Conservation (phyloP, 192 early-diverging fungal species). For the Backusella liffmaniae region DNA sequence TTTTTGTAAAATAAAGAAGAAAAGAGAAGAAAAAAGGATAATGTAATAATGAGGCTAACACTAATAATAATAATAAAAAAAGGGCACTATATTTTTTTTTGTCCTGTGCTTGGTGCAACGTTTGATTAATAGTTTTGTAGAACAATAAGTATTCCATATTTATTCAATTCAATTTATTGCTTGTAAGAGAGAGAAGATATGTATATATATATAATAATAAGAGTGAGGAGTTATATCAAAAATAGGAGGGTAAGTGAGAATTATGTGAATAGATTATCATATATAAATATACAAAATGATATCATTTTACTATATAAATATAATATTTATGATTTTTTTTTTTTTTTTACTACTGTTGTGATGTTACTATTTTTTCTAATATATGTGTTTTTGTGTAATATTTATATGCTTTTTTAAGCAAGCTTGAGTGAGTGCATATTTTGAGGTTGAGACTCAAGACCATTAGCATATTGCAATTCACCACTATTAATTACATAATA, state of each 20-base stretch:
- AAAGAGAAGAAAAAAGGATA: neutral
- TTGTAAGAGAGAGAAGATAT: neutral
- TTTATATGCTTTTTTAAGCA: conserved; percentile 15
- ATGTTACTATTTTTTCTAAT: neutral
- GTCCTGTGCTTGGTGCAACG: conserved; percentile 9
- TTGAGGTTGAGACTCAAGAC: conserved; percentile 41
- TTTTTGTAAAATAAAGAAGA: neutral
- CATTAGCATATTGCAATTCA: conserved; percentile 85
- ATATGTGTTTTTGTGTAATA: neutral
- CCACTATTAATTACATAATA: conserved; percentile 39
- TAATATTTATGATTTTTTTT: neutral
- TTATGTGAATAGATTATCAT: neutral
- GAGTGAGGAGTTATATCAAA: neutral
- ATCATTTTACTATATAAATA: neutral
- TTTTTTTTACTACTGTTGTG: neutral
- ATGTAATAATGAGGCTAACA: neutral
- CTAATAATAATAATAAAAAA: conserved; percentile 4
- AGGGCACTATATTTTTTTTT: neutral
- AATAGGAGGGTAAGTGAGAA: neutral
- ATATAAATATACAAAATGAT: too few relatives aligned
- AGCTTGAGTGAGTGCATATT: conserved; percentile 32
- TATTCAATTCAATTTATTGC: neutral
- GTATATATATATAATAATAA: neutral
- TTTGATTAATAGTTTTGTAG: conserved; percentile 10
- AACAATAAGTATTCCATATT: conserved; percentile 1